Evolutionary conservation across 495 filamentous ascomycete genomes (phyloP), one percentile per base, ranked within the genome.

Genomic region (Xylaria grammica): DNA sequence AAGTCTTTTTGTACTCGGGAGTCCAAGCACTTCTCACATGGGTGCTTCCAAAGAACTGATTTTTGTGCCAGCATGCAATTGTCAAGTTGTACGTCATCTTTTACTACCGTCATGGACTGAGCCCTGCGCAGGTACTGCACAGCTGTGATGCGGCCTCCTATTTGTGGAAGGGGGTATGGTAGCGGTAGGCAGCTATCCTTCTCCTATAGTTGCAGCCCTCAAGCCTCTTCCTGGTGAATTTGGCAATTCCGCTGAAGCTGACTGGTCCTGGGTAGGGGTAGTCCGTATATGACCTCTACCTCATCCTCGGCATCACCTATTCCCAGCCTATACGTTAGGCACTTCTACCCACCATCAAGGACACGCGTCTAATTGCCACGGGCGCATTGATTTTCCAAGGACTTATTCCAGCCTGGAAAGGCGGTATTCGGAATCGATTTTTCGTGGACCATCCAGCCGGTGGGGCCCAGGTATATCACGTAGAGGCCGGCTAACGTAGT

Each of bases 401-500:
- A 20, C 4, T 7, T 24, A 27, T 8, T 36, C n/a, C 8, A 11
- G 29, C 27, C 27, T 4, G 40, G 34, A 56, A 36, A 42, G 22
- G 4, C 30, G 8, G 19, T 15, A 36, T 32, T 22, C n/a, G n/a
- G 22, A 22, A 19, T 4, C 17, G n/a, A n/a, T n/a, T n/a, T n/a
- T n/a, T n/a, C n/a, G n/a, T n/a, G n/a, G n/a, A n/a, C n/a, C n/a
- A n/a, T n/a, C n/a, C n/a, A n/a, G n/a, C n/a, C n/a, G n/a, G n/a
- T n/a, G n/a, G 19, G 48, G 26, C 26, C 1, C 27, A 30, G 26
- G 13, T 15, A n/a, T 51, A 87, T 82, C 75, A 87, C 78, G 74
- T 85, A 87, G 72, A 87, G 86, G 69, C 87, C 85, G 27, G 80
- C 76, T 85, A 85, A 87, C 49, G 75, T 77, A 34, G 85, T 79